Evolutionary conservation across 371 early-diverging fungal species (phyloP), one percentile per base, ranked within the genome.

Genomic region (Circinella minor): DNA sequence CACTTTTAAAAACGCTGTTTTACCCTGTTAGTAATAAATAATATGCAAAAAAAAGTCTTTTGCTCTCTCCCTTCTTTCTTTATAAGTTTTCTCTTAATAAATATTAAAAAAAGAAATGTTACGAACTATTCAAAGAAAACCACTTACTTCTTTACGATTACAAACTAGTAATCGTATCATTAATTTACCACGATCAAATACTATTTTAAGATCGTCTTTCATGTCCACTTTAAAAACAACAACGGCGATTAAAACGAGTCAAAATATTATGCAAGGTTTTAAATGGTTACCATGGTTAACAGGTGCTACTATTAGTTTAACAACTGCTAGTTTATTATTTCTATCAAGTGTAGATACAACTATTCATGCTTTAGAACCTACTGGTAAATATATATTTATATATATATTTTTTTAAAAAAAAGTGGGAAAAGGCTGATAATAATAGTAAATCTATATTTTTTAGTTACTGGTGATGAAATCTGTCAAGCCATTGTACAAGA

Each of bases 401-500:
- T 14, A 7, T 60, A 7, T 15, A 11, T 60, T 60, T 34, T 36
- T 6, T 43, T 43, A 9, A 9, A 43, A 11, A 43, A 43, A 6
- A 43, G 43, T 43, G 27, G 27, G 2, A 27, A 0, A 27, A 10
- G 57, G 2, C 14, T 10, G 20, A 13, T 14, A 18, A n/a, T 36
- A 59, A 37, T 5, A 59, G 37, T 6, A 59, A 11, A n/a, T n/a
- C n/a, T n/a, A 59, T 34, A 59, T 13, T 27, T 63, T 13, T 27
- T 63, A 83, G 83, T 66, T 4, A 71, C 72, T 11, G 81, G 81
- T 10, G 79, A 84, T 54, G 61, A 71, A 37, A 74, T 84, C 39
- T 84, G 84, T 65, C 77, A 81, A 70, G 81, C 80, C 3, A 84
- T 84, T 59, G 69, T 84, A 49, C 78, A 77, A 7, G 79, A 80